Evolutionary conservation across 1,284 basidiomycete genomes (phyloP).

Genomic region (Fomitopsis palustris): DNA sequence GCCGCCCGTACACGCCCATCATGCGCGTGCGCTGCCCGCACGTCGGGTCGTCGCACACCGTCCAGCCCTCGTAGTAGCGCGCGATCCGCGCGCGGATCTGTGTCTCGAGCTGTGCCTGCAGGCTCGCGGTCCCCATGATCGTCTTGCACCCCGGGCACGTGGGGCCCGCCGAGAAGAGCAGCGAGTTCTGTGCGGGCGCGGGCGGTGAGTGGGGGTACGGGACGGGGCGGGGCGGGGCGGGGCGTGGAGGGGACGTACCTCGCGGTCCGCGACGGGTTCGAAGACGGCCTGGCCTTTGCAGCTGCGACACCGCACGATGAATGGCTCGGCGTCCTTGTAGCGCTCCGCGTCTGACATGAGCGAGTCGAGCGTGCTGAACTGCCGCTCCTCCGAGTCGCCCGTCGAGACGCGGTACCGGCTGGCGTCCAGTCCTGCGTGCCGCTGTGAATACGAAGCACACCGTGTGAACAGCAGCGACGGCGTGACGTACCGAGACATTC

Average conservation of each 20-base stretch:
- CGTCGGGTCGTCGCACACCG: slow-evolving; percentile 81
- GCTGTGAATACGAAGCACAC: not conserved
- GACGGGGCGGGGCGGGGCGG: not conserved
- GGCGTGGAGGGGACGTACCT: slow-evolving; percentile 39
- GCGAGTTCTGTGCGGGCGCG: slow-evolving; percentile 35
- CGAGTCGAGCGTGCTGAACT: slow-evolving; percentile 85
- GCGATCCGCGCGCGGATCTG: slow-evolving; percentile 79
- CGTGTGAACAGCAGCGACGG: not conserved
- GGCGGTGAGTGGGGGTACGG: not conserved
- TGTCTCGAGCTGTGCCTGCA: slow-evolving; percentile 83
- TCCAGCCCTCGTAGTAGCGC: slow-evolving; percentile 89
- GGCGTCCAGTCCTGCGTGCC: slow-evolving; percentile 77
- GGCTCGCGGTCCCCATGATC: slow-evolving; percentile 51
- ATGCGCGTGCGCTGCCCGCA: slow-evolving; percentile 85
- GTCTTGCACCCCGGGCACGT: slow-evolving; percentile 63
- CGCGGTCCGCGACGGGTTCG: slow-evolving; percentile 60
- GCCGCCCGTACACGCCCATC: slow-evolving; percentile 88
- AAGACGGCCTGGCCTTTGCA: slow-evolving; percentile 69
- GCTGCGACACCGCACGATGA: slow-evolving; percentile 70
- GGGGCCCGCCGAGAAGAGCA: slow-evolving; percentile 47
- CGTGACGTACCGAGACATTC: slow-evolving; percentile 83
- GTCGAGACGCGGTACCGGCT: slow-evolving; percentile 58
- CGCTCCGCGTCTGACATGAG: slow-evolving; percentile 87
- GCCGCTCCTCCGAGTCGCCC: slow-evolving; percentile 56
- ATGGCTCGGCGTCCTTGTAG: slow-evolving; percentile 72